A percentile compares a stretch with the other conserved stretches of the same genome.
Evolutionary conservation across 768 basidiomycete species (phyloP).

Genomic region (Chalciporus pseudorubinellus): DNA sequence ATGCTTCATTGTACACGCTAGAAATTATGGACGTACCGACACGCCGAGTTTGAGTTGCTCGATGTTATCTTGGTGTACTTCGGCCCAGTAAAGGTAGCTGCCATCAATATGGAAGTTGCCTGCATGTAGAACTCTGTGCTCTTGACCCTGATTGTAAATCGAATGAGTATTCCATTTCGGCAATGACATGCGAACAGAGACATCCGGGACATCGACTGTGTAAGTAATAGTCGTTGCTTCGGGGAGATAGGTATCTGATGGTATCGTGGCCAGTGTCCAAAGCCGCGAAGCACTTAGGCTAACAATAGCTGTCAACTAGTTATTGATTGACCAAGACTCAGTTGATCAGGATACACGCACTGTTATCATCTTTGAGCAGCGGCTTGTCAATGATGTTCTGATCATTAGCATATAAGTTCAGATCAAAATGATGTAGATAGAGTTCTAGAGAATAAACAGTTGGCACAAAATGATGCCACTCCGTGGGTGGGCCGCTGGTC

Average conservation of each 20-base stretch:
- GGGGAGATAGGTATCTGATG: slow-evolving; percentile 71
- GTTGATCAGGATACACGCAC: slow-evolving; percentile 37
- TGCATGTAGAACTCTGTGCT: slow-evolving; percentile 61
- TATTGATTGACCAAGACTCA: not conserved
- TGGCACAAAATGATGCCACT: slow-evolving; percentile 82
- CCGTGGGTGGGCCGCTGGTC: slow-evolving; percentile 76
- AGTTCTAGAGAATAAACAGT: slow-evolving; percentile 72
- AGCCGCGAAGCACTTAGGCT: slow-evolving; percentile 59
- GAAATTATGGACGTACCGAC: slow-evolving; percentile 38
- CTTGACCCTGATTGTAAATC: slow-evolving; percentile 59
- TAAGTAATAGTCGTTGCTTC: slow-evolving; percentile 68
- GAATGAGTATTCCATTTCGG: slow-evolving; percentile 90
- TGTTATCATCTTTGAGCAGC: slow-evolving; percentile 76
- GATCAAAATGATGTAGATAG: slow-evolving; percentile 68
- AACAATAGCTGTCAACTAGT: slow-evolving; percentile 58
- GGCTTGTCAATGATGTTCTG: slow-evolving; percentile 96
- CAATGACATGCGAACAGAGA: slow-evolving; percentile 59
- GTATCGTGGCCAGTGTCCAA: slow-evolving; percentile 51
- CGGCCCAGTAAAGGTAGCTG: slow-evolving; percentile 72
- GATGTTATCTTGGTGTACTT: slow-evolving; percentile 64
- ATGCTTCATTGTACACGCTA: not conserved
- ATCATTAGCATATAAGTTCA: slow-evolving; percentile 88
- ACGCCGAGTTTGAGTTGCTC: slow-evolving; percentile 76
- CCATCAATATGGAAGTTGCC: slow-evolving; percentile 57
- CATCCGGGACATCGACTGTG: slow-evolving; percentile 53